Evolutionary conservation across 1,139 yeast species (phyloP).

Genomic region (Petasospora rhodanensis): DNA sequence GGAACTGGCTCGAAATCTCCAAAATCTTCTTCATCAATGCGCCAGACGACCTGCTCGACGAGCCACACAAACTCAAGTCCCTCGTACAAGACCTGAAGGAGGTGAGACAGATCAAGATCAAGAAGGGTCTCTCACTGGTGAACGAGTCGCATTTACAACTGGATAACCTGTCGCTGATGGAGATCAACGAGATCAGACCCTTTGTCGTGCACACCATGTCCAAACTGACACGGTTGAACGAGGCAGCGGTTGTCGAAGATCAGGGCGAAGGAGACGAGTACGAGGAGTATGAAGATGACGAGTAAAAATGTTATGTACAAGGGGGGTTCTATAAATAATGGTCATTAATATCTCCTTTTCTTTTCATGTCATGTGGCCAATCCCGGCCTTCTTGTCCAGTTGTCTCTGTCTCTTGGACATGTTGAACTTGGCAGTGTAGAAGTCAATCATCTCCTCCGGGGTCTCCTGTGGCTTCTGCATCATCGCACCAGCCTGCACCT

Average conservation of each 20-base stretch:
- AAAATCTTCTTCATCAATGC: constrained; percentile 62
- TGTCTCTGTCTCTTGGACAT: constrained; percentile 19
- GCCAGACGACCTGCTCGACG: constrained; percentile 64
- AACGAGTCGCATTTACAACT: constrained; percentile 82
- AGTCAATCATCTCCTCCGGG: constrained; percentile 22
- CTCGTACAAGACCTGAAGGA: constrained; percentile 81
- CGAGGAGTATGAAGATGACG: constrained; percentile 6
- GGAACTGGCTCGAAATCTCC: constrained; percentile 83
- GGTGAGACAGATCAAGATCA: constrained; percentile 72
- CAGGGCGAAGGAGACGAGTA: constrained; percentile 4
- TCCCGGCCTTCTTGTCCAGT: constrained; percentile 12
- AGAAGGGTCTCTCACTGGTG: constrained; percentile 71
- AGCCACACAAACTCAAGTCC: constrained; percentile 52
- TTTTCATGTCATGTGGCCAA: too few relatives aligned
- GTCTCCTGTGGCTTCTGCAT: constrained; percentile 13
- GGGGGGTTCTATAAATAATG: constrained; percentile 1
- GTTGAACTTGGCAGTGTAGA: constrained; percentile 22
- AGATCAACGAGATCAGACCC: constrained; percentile 84
- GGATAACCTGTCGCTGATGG: constrained; percentile 78
- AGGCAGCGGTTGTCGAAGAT: constrained; percentile 30
- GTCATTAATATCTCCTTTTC: too few relatives aligned
- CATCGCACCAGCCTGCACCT: constrained; percentile 12
- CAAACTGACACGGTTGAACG: constrained; percentile 54
- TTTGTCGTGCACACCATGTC: constrained; percentile 79
- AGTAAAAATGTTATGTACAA: too few relatives aligned